These are phyloP conservation scores for Lotmaria passim DNA, from an alignment of 208 protist species.

Conservation along the genomic window DNA sequence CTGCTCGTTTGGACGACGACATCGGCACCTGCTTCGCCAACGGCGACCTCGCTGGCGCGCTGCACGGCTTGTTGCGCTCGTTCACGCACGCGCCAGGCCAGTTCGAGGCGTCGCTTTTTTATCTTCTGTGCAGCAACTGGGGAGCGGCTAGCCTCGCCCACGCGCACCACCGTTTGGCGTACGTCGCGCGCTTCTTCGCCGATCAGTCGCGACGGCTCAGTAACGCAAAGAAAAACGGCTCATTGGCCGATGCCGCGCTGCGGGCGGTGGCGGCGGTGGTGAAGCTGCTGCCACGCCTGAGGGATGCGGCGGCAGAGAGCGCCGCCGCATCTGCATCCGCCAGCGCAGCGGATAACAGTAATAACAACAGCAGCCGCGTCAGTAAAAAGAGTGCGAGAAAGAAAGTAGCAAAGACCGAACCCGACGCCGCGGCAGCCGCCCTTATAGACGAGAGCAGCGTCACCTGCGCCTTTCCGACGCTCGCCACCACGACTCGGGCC, in stretches of 20 bases:
- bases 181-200: constrained; percentile 55
- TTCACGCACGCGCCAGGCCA: constrained; percentile 52
- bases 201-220: constrained; percentile 60
- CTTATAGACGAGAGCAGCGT: not conserved
- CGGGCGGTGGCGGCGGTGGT: constrained; percentile 51
- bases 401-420: constrained; percentile 10
- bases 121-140: constrained; percentile 70
- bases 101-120: constrained; percentile 69
- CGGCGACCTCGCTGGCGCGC: constrained; percentile 54
- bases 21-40: constrained; percentile 69
- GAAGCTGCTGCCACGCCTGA: constrained; percentile 54
- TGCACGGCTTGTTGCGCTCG: constrained; percentile 61
- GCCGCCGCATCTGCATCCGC: constrained; percentile 1
- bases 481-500: constrained; percentile 33
- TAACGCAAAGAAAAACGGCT: constrained; percentile 45
- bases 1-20: constrained; percentile 62
- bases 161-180: constrained; percentile 77
- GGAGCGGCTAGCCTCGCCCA: constrained; percentile 67
- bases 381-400: constrained; percentile 22
- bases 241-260: constrained; percentile 67
- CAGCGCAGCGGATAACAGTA: not conserved
- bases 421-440: not conserved
- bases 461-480: not conserved
- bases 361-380: not conserved
- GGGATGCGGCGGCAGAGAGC: constrained; percentile 5